phyloP scores from a whole-genome alignment of 148 eudicot species.

The Rhododendron ferrugineum region DNA sequence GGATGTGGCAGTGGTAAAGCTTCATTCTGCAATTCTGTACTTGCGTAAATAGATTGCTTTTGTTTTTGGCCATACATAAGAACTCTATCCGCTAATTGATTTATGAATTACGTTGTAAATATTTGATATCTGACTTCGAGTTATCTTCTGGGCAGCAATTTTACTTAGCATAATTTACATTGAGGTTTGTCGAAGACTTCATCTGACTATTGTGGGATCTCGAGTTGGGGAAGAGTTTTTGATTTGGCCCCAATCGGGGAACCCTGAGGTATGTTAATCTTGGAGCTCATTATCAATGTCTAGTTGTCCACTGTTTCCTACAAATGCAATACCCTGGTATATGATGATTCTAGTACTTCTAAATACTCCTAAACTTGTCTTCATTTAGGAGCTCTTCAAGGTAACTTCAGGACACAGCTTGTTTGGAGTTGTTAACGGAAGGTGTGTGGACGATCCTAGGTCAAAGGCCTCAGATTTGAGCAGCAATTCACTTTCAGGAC shows the following conservation, averaged over 20 bases:
- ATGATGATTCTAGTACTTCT: constrained; percentile 4
- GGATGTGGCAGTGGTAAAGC: constrained; percentile 70
- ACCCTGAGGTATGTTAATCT: constrained; percentile 59
- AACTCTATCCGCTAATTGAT: neutral
- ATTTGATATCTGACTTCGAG: constrained; percentile 13
- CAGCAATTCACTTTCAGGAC: constrained; percentile 62
- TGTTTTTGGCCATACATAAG: neutral
- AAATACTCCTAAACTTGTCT: neutral
- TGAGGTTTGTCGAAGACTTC: constrained; percentile 91
- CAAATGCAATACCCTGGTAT: constrained; percentile 5
- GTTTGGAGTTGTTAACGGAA: constrained; percentile 80
- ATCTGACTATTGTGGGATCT: constrained; percentile 84
- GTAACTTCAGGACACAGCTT: constrained; percentile 75
- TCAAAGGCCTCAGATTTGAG: constrained; percentile 87
- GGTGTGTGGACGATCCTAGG: constrained; percentile 78
- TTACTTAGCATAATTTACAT: constrained; percentile 78
- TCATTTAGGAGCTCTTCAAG: constrained; percentile 80
- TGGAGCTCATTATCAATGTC: neutral
- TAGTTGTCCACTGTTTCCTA: neutral
- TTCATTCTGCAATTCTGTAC: constrained; percentile 5
- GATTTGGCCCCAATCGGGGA: constrained; percentile 88
- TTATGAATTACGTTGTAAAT: neutral
- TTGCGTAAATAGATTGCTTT: neutral
- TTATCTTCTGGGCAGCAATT: constrained; percentile 57
- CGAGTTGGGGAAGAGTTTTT: constrained; percentile 90